Evolutionary conservation across 179 eudicot species (phyloP).

Genomic region (Gypsophila paniculata): DNA sequence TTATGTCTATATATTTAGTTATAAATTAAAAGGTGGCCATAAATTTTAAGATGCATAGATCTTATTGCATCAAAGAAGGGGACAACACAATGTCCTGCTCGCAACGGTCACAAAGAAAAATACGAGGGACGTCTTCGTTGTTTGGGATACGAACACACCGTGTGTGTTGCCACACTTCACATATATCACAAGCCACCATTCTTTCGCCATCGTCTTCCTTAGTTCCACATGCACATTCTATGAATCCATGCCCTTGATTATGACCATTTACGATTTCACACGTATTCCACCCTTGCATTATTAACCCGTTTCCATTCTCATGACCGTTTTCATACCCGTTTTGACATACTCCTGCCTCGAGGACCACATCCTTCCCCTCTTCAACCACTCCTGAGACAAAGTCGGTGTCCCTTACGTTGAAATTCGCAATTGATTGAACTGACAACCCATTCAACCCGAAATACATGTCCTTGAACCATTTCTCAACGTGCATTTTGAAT

Average conservation of each 20-base stretch:
- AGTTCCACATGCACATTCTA: slow-evolving; percentile 77
- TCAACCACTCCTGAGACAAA: slow-evolving; percentile 32
- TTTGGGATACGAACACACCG: slow-evolving; percentile 73
- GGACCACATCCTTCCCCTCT: slow-evolving; percentile 41
- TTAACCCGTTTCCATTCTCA: slow-evolving; percentile 6
- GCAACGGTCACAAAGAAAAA: slow-evolving; percentile 71
- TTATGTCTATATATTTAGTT: background rate
- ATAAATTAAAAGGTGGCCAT: background rate
- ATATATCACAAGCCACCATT: slow-evolving; percentile 83
- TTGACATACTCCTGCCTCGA: slow-evolving; percentile 29
- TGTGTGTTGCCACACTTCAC: slow-evolving; percentile 89
- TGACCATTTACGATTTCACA: slow-evolving; percentile 27
- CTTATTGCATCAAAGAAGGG: slow-evolving; percentile 36
- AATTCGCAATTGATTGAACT: slow-evolving; percentile 28
- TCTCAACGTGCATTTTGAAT: slow-evolving; percentile 55
- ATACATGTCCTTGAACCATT: slow-evolving; percentile 51
- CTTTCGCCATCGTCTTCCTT: slow-evolving; percentile 83
- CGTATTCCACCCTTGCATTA: slow-evolving; percentile 28
- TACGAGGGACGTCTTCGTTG: slow-evolving; percentile 57
- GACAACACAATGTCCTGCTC: slow-evolving; percentile 67
- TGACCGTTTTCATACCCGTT: slow-evolving; percentile 12
- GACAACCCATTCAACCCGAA: slow-evolving; percentile 48
- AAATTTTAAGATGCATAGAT: background rate
- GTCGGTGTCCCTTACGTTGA: slow-evolving; percentile 21
- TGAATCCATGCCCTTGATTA: slow-evolving; percentile 33